Base-by-base conservation (phyloP, 805 yeast genomes). In the Wickerhamomyces ciferrii region DNA sequence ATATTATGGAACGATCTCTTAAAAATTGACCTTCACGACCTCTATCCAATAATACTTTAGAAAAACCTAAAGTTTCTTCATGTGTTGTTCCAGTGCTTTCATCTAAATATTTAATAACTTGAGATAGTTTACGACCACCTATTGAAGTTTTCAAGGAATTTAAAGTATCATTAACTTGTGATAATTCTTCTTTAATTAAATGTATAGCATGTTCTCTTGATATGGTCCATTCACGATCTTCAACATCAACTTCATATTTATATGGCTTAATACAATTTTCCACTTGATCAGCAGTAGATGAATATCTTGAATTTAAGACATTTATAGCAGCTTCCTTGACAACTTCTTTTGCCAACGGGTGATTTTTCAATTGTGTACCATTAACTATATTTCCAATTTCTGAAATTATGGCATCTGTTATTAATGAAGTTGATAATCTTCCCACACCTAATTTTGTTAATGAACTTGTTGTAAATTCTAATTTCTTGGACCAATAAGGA, bases 231-330 rank as follows among this genome's bases (percentile, higher is more conserved):
- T 94, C 99, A 36, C 97, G 75, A 55, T 91, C 96, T 61, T 94
- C 98, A 42, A 94, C 79, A 60, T 94, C 99, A 49, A 94, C 91
- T 60, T 94, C 99, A 63, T 92, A 94, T 68, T 94, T 94, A 70
- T 85, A 94, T 2, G 99, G 99, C 63, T 94, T 94, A 59, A 94
- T 92, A 68, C 98, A 91, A 65, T 95, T 94, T 60, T 94, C 99
- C 7, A 94, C 98, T 64, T 94, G 99, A 63, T 95, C 99, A 0
- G 99, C 96, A 0, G 99, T 92, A 1, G 96, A 84, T 53, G 83
- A 87, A 62, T 78, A 94, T 53, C 92, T 81, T 24, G 86, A 69
- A 52, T 83, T 83, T 51, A 94, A 71, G 7, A 94, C 96, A 21
- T 82, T 71, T 29, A 78, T 75, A 0, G 97, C 96, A 2, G 97